Conservation (phyloP, 305 asterid species). For the Vinca major region DNA sequence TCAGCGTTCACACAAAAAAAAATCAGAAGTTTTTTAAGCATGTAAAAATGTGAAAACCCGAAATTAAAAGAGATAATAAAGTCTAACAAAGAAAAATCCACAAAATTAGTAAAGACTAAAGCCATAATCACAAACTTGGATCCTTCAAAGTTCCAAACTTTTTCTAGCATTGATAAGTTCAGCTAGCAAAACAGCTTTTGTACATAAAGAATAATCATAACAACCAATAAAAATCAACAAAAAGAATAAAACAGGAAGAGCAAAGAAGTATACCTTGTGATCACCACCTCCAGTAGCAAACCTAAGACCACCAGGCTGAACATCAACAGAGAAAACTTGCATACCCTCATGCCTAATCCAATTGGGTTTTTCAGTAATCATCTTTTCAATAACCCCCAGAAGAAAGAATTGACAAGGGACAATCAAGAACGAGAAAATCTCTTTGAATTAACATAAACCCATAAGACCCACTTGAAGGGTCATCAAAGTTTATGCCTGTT, state of each 20-base stretch:
- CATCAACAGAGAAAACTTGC: slow-evolving; percentile 30
- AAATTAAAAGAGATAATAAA: not conserved
- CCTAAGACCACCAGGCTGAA: slow-evolving; percentile 34
- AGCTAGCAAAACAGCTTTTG: not conserved
- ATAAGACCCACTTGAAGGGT: not conserved
- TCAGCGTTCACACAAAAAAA: not conserved
- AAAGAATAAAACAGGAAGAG: not conserved
- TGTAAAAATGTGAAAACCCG: not conserved
- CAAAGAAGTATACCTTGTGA: slow-evolving; percentile 23
- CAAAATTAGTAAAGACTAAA: not conserved
- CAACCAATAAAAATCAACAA: not conserved
- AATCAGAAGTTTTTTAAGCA: not conserved
- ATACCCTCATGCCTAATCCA: slow-evolving; percentile 29
- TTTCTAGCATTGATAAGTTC: not conserved
- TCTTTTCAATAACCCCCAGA: slow-evolving; percentile 6
- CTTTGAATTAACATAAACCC: not conserved
- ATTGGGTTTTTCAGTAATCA: slow-evolving; percentile 29
- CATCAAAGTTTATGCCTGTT: slow-evolving; percentile 12
- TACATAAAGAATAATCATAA: not conserved
- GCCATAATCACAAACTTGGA: not conserved
- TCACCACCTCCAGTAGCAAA: slow-evolving; percentile 37
- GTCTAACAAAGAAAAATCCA: not conserved
- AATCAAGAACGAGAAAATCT: not conserved
- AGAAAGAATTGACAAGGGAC: not conserved
- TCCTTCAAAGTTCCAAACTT: slow-evolving; percentile 1